phyloP scores from a whole-genome alignment of 148 eudicot genomes.

The Rheum nobile region DNA sequence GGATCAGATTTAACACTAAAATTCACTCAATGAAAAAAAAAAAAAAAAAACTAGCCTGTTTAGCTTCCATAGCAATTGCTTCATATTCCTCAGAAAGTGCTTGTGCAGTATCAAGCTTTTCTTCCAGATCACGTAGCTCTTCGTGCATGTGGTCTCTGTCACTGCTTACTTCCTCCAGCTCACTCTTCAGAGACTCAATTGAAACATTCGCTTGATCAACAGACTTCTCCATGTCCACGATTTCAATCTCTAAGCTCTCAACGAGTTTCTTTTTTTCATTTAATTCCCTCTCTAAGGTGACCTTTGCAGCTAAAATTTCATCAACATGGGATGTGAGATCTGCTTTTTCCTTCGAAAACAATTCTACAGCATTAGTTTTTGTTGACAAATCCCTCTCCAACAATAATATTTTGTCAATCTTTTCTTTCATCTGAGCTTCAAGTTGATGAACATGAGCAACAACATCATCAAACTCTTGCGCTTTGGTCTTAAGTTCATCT shows the following conservation, averaged over 20 bases:
- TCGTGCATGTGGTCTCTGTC: slow-evolving; percentile 47
- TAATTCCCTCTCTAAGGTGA: slow-evolving; percentile 40
- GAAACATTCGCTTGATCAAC: slow-evolving; percentile 33
- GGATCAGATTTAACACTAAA: background rate
- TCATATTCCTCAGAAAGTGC: slow-evolving; percentile 74
- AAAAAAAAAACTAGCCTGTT: slow-evolving; percentile 33
- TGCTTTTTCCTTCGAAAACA: slow-evolving; percentile 36
- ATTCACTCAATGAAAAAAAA: background rate
- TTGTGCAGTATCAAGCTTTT: slow-evolving; percentile 63
- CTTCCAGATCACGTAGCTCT: slow-evolving; percentile 36
- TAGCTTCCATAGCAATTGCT: slow-evolving; percentile 66
- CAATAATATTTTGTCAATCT: slow-evolving; percentile 29
- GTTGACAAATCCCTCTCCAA: slow-evolving; percentile 44
- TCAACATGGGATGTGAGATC: slow-evolving; percentile 29
- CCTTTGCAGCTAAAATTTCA: slow-evolving; percentile 32
- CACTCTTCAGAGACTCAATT: slow-evolving; percentile 41
- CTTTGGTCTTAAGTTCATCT: slow-evolving; percentile 31
- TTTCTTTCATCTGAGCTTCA: slow-evolving; percentile 50
- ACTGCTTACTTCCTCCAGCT: slow-evolving; percentile 32
- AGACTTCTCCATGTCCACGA: slow-evolving; percentile 42
- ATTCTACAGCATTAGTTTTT: slow-evolving; percentile 26
- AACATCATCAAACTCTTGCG: slow-evolving; percentile 43
- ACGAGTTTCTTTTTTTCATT: slow-evolving; percentile 32
- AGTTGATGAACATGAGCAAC: slow-evolving; percentile 26
- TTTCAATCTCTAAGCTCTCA: slow-evolving; percentile 51